A percentile compares a stretch with the other conserved stretches of the same genome.
Conservation (phyloP, 805 yeast species). For the Blastobotrys parvus region DNA sequence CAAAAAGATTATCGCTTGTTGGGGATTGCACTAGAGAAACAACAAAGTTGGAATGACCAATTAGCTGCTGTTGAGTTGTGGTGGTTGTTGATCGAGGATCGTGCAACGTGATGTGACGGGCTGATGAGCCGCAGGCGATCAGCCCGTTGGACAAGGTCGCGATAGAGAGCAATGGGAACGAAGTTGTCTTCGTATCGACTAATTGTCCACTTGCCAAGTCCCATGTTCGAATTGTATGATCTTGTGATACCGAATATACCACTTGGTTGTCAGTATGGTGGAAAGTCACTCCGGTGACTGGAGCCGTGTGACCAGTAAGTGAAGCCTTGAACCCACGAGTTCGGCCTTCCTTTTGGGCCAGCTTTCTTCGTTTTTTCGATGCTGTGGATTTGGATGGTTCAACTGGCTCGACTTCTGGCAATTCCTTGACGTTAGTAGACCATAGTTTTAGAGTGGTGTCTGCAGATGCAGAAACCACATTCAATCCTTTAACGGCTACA, state of each 20-base stretch:
- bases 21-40: slow-evolving; percentile 70
- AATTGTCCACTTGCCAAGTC: slow-evolving; percentile 80
- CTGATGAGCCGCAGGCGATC: slow-evolving; percentile 90
- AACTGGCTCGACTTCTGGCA: slow-evolving; percentile 51
- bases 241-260: slow-evolving; percentile 91
- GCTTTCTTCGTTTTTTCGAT: slow-evolving; percentile 78
- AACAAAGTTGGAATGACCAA: slow-evolving; percentile 90
- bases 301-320: slow-evolving; percentile 73
- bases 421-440: slow-evolving; percentile 81
- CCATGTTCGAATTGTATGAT: slow-evolving; percentile 94
- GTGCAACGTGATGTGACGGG: slow-evolving; percentile 91
- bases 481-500: slow-evolving; percentile 47
- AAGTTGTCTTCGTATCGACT: slow-evolving; percentile 81
- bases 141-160: slow-evolving; percentile 58
- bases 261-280: slow-evolving; percentile 68
- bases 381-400: slow-evolving; percentile 48
- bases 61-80: slow-evolving; percentile 56
- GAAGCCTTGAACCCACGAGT: slow-evolving; percentile 76
- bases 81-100: slow-evolving; percentile 71
- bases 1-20: slow-evolving; percentile 68
- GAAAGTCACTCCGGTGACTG: slow-evolving; percentile 79
- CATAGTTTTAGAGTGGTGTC: slow-evolving; percentile 78
- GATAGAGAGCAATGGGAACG: slow-evolving; percentile 73
- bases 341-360: slow-evolving; percentile 60
- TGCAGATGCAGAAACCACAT: slow-evolving; percentile 74